Evolutionary conservation across 805 yeast genomes (phyloP).

Genomic region (Yarrowia sp.): DNA sequence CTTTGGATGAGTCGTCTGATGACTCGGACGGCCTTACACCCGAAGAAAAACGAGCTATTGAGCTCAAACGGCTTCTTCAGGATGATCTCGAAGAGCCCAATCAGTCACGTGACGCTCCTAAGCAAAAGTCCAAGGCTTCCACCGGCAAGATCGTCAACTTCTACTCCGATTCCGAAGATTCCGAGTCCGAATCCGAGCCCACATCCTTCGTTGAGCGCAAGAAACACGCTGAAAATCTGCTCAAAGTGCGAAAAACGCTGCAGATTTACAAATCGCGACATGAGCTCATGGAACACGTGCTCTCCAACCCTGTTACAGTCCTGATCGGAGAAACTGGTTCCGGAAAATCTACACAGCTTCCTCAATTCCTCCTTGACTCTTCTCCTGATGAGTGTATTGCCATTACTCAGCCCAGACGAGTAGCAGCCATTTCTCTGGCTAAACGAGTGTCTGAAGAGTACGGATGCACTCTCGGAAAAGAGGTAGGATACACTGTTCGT

Average conservation of each 20-base stretch:
- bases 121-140: not conserved
- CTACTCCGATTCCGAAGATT: conserved; percentile 32
- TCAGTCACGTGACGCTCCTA: not conserved
- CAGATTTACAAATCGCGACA: conserved; percentile 77
- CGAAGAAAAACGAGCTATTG: conserved; percentile 9
- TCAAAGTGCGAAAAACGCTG: conserved; percentile 54
- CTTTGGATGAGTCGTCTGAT: not conserved
- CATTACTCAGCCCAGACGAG: conserved; percentile 96
- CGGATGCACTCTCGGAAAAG: conserved; percentile 72
- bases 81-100: conserved; percentile 1
- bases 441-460: conserved; percentile 87
- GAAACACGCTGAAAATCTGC: conserved; percentile 45
- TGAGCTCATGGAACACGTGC: conserved; percentile 55
- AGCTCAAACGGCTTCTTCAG: conserved; percentile 4
- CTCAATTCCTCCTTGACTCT: conserved; percentile 73
- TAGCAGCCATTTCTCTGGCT: conserved; percentile 93
- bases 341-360: conserved; percentile 96
- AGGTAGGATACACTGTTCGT: conserved; percentile 90
- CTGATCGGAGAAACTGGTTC: conserved; percentile 97
- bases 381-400: conserved; percentile 57
- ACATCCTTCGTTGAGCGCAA: not conserved
- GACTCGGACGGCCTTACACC: not conserved
- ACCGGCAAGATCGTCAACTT: conserved; percentile 15
- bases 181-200: not conserved
- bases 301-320: conserved; percentile 63